Evolutionary conservation across 2,329 filamentous ascomycete species (phyloP).

Genomic region (Cordyceps pruinosa): DNA sequence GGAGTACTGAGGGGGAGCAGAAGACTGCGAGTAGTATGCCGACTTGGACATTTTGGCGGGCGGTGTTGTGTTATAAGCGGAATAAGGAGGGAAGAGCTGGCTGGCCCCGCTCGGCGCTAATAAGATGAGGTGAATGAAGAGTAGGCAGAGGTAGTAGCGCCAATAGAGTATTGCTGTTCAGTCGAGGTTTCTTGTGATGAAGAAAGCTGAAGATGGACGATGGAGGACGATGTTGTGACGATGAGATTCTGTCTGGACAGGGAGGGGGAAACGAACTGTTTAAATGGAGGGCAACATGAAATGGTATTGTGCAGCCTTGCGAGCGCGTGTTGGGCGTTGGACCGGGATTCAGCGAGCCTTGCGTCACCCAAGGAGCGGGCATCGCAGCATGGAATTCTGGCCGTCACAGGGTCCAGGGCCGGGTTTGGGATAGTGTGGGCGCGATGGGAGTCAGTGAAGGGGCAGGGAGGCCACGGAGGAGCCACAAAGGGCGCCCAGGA

Average conservation of each 20-base stretch:
- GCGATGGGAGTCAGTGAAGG: background rate
- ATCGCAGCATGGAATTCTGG: background rate
- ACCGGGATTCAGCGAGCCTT: conserved; percentile 5
- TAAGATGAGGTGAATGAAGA: background rate
- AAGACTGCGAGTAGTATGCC: conserved; percentile 6
- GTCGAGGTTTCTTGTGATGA: background rate
- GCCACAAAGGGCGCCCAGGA: background rate
- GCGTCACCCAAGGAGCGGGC: conserved; percentile 1
- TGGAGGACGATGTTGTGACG: background rate
- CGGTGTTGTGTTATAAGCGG: background rate
- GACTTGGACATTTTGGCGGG: conserved; percentile 9
- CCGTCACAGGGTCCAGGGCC: conserved; percentile 3
- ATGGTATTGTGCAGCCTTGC: conserved; percentile 6
- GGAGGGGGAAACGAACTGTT: conserved; percentile 7
- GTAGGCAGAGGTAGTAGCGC: background rate
- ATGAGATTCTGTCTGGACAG: background rate
- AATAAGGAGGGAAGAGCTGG: background rate
- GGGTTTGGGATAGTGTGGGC: background rate
- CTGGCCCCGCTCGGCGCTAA: conserved; percentile 5
- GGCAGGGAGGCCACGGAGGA: background rate
- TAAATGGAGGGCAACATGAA: conserved; percentile 8
- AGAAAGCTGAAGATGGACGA: background rate
- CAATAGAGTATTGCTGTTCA: background rate
- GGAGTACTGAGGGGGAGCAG: conserved; percentile 10
- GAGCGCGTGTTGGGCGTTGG: background rate